These are phyloP conservation scores for Phytopythium mirpurense DNA, from an alignment of 352 stramenopile species.

Conservation along the genomic window DNA sequence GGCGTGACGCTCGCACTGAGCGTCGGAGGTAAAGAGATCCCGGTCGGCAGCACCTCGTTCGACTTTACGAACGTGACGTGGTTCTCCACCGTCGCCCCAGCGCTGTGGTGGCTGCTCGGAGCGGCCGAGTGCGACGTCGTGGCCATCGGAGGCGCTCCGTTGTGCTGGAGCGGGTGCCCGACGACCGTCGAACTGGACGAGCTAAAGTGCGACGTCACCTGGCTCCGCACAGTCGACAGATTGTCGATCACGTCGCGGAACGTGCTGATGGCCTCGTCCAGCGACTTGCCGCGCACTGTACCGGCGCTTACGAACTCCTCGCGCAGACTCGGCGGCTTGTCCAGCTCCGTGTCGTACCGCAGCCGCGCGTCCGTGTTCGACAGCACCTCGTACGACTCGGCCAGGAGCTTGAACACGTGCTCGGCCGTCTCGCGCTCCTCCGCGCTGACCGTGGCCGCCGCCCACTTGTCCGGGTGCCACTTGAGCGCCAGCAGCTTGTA, in stretches of 20 bases:
- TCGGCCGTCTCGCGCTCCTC: slow-evolving; percentile 65
- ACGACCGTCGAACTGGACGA: slow-evolving; percentile 69
- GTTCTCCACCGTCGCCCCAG: slow-evolving; percentile 35
- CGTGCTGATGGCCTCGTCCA: slow-evolving; percentile 75
- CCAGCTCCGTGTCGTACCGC: slow-evolving; percentile 59
- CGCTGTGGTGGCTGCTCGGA: slow-evolving; percentile 4
- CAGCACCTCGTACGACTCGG: slow-evolving; percentile 79
- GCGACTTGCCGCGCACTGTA: slow-evolving; percentile 64
- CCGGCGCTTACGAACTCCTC: slow-evolving; percentile 72
- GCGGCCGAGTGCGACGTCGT: slow-evolving; percentile 6
- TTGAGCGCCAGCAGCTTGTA: slow-evolving; percentile 54
- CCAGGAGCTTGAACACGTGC: slow-evolving; percentile 75
- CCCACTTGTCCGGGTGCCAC: slow-evolving; percentile 65
- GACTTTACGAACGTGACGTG: slow-evolving; percentile 74
- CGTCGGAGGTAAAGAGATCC: neutral
- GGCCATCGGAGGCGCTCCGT: slow-evolving; percentile 6
- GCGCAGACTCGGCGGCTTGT: slow-evolving; percentile 35
- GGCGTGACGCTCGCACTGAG: slow-evolving; percentile 5
- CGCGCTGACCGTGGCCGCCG: slow-evolving; percentile 22
- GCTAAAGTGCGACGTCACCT: slow-evolving; percentile 53
- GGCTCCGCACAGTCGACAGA: slow-evolving; percentile 32
- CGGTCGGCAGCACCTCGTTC: slow-evolving; percentile 38
- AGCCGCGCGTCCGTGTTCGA: slow-evolving; percentile 44
- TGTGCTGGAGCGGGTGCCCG: slow-evolving; percentile 44
- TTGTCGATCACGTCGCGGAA: slow-evolving; percentile 74